phyloP scores from a whole-genome alignment of 192 early-diverging fungal species.

The Coemansia sp. region DNA sequence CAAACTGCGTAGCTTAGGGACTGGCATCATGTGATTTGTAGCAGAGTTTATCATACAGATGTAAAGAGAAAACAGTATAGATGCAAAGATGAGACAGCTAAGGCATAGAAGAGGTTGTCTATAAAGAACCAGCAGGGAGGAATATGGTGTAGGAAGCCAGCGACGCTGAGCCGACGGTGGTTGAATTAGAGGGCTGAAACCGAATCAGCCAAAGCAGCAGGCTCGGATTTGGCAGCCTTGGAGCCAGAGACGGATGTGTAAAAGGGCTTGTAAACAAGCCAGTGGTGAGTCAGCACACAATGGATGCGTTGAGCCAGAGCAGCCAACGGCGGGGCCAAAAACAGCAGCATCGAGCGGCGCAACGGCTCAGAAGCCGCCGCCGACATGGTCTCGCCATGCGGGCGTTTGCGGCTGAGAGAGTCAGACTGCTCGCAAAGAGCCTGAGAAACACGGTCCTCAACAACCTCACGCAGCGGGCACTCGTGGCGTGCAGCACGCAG shows the following conservation, averaged over 20 bases:
- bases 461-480: constrained; percentile 46
- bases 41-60: too few species aligned
- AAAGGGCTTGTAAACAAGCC: constrained; percentile 47
- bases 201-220: too few species aligned
- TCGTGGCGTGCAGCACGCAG: constrained; percentile 44
- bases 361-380: constrained; percentile 18
- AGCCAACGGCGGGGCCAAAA: constrained; percentile 30
- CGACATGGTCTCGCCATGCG: constrained; percentile 38
- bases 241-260: constrained; percentile 21
- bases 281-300: constrained; percentile 40
- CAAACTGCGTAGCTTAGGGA: too few species aligned
- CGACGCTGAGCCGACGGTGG: too few species aligned
- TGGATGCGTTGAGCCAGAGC: constrained; percentile 28
- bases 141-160: too few species aligned
- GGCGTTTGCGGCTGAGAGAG: neutral
- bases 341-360: constrained; percentile 36
- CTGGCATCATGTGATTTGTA: too few species aligned
- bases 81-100: too few species aligned
- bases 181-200: too few species aligned
- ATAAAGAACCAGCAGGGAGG: too few species aligned
- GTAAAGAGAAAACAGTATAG: too few species aligned
- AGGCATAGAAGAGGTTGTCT: too few species aligned
- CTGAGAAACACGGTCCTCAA: constrained; percentile 39
- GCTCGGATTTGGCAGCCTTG: too few species aligned
- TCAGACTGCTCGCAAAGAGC: constrained; percentile 26